Percentiles rank a stretch among this genome's conserved stretches.
Conservation (phyloP, 805 yeast genomes). For the Yarrowia sp. region DNA sequence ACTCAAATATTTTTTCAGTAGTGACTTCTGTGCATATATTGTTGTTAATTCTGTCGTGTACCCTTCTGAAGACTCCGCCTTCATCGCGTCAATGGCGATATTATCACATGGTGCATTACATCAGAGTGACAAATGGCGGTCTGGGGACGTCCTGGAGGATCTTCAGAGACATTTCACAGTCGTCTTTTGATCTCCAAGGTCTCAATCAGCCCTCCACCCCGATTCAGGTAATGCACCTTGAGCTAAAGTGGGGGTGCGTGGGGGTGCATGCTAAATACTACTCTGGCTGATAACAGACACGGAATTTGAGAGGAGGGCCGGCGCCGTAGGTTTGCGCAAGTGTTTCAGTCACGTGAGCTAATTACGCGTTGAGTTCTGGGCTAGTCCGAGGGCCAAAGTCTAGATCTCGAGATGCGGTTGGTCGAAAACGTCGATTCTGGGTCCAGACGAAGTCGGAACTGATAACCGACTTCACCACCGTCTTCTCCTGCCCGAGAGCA, state of each 20-base stretch:
- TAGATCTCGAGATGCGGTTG: too few relatives aligned
- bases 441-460: not conserved
- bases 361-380: not conserved
- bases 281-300: too few relatives aligned
- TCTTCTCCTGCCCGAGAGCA: not conserved
- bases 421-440: too few relatives aligned
- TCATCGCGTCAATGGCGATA: not conserved
- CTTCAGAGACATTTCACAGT: not conserved
- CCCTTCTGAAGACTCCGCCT: too few relatives aligned
- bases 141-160: not conserved
- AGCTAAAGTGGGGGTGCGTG: slow-evolving; percentile 4
- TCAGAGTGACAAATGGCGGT: slow-evolving; percentile 4
- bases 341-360: slow-evolving; percentile 6
- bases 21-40: too few relatives aligned
- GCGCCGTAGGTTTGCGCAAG: not conserved
- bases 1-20: too few relatives aligned
- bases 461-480: not conserved
- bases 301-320: not conserved
- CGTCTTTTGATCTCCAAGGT: too few relatives aligned
- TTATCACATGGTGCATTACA: slow-evolving; percentile 27
- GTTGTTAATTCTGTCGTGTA: too few relatives aligned
- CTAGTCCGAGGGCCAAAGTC: too few relatives aligned
- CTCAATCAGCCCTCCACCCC: not conserved
- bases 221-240: slow-evolving; percentile 9
- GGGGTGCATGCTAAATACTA: not conserved